Conservation (phyloP, 1,284 basidiomycete species). For the Inonotus obliquus region DNA sequence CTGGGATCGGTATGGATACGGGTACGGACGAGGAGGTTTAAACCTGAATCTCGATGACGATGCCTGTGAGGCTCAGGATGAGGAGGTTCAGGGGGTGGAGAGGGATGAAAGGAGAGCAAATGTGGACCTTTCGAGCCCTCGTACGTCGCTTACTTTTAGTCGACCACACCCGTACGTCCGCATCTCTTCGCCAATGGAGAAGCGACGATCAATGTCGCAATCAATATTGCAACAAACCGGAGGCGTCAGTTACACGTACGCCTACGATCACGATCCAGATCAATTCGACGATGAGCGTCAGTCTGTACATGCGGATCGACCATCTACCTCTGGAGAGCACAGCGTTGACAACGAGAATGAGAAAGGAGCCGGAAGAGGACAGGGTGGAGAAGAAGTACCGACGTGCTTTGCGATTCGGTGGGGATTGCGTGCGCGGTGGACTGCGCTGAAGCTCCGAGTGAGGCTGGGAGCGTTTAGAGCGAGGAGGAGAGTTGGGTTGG, state of each 20-base stretch:
- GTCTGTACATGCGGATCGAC: too few species aligned
- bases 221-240: too few species aligned
- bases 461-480: conserved; percentile 13
- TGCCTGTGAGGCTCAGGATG: neutral
- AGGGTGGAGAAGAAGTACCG: neutral
- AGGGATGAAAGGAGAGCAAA: neutral
- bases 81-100: neutral
- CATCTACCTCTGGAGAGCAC: neutral
- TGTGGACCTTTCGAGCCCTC: neutral
- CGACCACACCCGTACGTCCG: neutral
- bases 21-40: neutral
- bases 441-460: conserved; percentile 12
- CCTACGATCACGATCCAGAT: neutral
- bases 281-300: too few species aligned
- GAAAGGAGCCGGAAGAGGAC: neutral
- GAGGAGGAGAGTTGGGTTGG: conserved; percentile 10
- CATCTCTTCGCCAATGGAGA: neutral
- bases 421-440: conserved; percentile 11
- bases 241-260: neutral
- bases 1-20: neutral
- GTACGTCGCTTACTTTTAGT: neutral
- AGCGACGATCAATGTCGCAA: neutral
- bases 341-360: neutral
- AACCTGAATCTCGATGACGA: neutral
- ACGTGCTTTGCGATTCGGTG: neutral